Conservation (phyloP, 1,139 yeast genomes). For the Pichia sp. region DNA sequence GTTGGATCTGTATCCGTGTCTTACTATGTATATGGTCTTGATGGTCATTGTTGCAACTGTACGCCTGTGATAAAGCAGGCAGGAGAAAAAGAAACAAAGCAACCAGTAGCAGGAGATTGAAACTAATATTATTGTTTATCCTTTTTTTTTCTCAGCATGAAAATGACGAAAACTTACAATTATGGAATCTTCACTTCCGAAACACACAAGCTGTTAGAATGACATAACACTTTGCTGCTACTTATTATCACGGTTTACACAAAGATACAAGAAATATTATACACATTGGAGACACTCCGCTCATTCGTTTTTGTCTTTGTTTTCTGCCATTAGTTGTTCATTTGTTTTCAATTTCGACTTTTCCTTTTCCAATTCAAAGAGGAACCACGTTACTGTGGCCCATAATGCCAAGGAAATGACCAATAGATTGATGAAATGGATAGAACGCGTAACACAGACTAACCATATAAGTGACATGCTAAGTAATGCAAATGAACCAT, state of each 20-base stretch:
- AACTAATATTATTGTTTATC: not conserved
- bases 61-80: too few relatives aligned
- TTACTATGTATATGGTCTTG: slow-evolving; percentile 43
- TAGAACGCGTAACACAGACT: slow-evolving; percentile 56
- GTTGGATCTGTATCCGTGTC: slow-evolving; percentile 58
- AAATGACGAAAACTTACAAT: too few relatives aligned
- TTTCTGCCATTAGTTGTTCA: slow-evolving; percentile 29
- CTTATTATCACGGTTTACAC: too few relatives aligned
- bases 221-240: too few relatives aligned
- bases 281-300: not conserved
- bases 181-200: too few relatives aligned
- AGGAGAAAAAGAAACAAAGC: not conserved
- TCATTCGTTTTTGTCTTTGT: not conserved
- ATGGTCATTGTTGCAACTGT: slow-evolving; percentile 33
- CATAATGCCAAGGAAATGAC: slow-evolving; percentile 67
- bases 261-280: too few relatives aligned
- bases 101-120: too few relatives aligned
- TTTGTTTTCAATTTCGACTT: slow-evolving; percentile 38
- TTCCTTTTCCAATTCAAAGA: slow-evolving; percentile 55
- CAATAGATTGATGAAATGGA: slow-evolving; percentile 72
- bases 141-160: not conserved
- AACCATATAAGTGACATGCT: slow-evolving; percentile 47
- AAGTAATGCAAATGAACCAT: slow-evolving; percentile 55
- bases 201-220: too few relatives aligned
- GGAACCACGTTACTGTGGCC: slow-evolving; percentile 83